Base-by-base conservation (phyloP, 345 rosid genomes). In the Odontarrhena argentea region DNA sequence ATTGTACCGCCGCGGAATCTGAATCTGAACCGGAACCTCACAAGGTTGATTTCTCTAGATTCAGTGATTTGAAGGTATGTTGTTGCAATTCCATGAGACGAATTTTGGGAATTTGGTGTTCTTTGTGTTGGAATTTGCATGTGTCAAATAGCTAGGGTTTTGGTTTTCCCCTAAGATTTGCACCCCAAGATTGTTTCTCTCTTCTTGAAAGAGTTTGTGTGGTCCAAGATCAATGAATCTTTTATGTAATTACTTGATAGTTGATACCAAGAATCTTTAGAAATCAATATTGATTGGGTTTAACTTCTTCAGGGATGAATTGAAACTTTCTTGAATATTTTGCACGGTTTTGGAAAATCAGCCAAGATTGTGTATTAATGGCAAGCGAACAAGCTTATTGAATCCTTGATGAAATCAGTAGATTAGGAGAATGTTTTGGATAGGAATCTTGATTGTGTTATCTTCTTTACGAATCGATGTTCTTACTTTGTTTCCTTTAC, bases 1-100 rank as follows among this genome's bases (percentile, higher is more conserved):
- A 90, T 71, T 90, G 97, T 43, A 70, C 82, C 13, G 87, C 88
- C 22, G 82, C 65, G 18, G 77, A 73, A 22, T 68, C 75, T 41
- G 22, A 68, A 36, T 55, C 12, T 24, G 78, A 73, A 26, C 65
- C 75, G 35, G 26, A 68, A 35, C 59, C 12, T 24, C 62, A 6
- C 5, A 6, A 32, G 15, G 6, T 60, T 46, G 75, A 49, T 67
- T 26, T 35, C 35, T 44, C 67, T 10, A 4, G 1, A 2, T 15
- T 30, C 25, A 61, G 36, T 59, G 64, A 58, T 65, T 24, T 40
- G 2, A 8, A 69, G 79, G 79, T 75, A 9, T 6, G 43, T n/a
- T 1, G 8, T 41, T 40, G 14, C 38, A 3, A 47, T 61, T 38
- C 10, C 5, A 6, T 38, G 28, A 26, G 11, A 18, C 22, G 22